Base-by-base conservation (phyloP, 495 filamentous ascomycete genomes). In the Aspergillus sparsus region DNA sequence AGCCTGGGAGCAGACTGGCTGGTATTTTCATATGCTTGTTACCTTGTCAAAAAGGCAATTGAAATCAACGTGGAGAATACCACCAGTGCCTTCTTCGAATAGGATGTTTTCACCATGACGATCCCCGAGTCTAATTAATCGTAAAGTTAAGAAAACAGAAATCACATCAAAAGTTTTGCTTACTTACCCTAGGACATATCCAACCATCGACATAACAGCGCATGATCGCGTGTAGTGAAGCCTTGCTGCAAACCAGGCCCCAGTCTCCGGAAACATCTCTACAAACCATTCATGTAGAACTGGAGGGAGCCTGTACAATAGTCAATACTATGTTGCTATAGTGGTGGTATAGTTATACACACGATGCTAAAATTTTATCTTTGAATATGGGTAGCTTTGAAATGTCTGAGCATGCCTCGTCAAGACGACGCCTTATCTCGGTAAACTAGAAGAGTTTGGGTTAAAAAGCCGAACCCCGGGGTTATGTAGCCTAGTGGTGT, bases 21-120 rank as follows among this genome's bases (percentile, higher is more conserved):
- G 36, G 16, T 12, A 10, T 32, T 13, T 32, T 13, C 8, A 5
- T 11, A 12, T 7, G 31, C 33, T 36, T 34, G 60, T 46, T 62
- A 79, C 76, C 77, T 98, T 99, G 79, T 99, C 95, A 73, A 99
- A 99, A 18, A 99, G 88, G 75, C 94, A 99, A 75, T 99, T 99
- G 82, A 99, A 99, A 76, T 99, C 94, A 52, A 99, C 94, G 74
- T 99, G 94, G 67, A 98, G 86, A 27, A 95, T 86, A 55, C 96
- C 95, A 47, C 95, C 94, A 61, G 92, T 95, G 37, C 88, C 87
- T 81, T 97, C 91, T 71, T 98, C 92, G 50, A 98, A 90, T 36
- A 97, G 83, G 52, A 99, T 90, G 71, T 99, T 99, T 74, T 98
- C 94, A 55, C 93, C 93, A 73, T 99, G 94, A n/a, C 94, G 91